These are phyloP conservation scores for Leishmania aethiopica DNA, from an alignment of 208 protist genomes.

Conservation along the genomic window DNA sequence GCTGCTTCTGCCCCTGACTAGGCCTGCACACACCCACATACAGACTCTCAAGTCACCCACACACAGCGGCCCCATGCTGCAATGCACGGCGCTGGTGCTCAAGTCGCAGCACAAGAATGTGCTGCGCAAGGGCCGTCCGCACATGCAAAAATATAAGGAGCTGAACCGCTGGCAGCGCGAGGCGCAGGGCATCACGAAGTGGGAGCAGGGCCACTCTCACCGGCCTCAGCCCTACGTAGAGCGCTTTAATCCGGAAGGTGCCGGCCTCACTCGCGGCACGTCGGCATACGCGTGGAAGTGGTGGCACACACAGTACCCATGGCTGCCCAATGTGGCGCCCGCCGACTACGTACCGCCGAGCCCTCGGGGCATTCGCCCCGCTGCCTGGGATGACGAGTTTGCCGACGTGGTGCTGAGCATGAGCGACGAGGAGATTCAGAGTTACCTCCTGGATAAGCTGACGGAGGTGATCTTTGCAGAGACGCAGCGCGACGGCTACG, in stretches of 20 bases:
- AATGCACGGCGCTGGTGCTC: conserved; percentile 29
- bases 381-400: conserved; percentile 86
- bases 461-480: conserved; percentile 89
- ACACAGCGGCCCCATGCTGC: conserved; percentile 30
- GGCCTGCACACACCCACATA: no score
- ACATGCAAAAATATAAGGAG: conserved; percentile 88
- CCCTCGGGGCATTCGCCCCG: conserved; percentile 53
- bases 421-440: conserved; percentile 65
- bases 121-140: conserved; percentile 70
- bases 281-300: conserved; percentile 83
- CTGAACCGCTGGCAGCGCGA: conserved; percentile 91
- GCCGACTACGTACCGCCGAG: conserved; percentile 40
- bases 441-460: conserved; percentile 80
- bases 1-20: background rate
- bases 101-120: conserved; percentile 90
- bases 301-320: conserved; percentile 93
- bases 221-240: conserved; percentile 74
- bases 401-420: conserved; percentile 75
- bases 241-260: conserved; percentile 89
- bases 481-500: conserved; percentile 90
- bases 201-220: conserved; percentile 88
- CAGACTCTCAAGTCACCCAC: background rate
- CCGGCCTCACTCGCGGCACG: conserved; percentile 85
- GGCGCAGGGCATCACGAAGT: conserved; percentile 90
- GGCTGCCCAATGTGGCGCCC: conserved; percentile 84